phyloP scores from a whole-genome alignment of 2,329 filamentous ascomycete species.

The Tolypocladium cylindrosporum region DNA sequence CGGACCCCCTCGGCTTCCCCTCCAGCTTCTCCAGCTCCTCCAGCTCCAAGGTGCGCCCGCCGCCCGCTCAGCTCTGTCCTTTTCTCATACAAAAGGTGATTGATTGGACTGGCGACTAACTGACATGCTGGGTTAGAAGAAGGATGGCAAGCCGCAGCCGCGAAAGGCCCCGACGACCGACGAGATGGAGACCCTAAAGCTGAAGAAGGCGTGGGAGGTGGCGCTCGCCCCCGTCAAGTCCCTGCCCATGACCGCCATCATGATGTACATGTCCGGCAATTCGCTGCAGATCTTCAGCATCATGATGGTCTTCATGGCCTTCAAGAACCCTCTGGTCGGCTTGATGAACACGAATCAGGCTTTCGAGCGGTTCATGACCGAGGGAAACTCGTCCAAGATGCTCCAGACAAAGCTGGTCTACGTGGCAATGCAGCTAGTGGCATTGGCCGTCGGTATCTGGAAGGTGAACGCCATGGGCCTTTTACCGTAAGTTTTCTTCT shows the following conservation, averaged over 20 bases:
- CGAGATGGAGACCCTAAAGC: slow-evolving; percentile 90
- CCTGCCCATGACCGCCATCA: slow-evolving; percentile 95
- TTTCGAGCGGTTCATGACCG: slow-evolving; percentile 86
- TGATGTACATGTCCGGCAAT: slow-evolving; percentile 99
- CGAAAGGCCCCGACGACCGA: slow-evolving; percentile 63
- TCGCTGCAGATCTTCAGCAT: slow-evolving; percentile 98
- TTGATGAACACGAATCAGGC: slow-evolving; percentile 72
- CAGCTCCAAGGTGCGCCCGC: slow-evolving; percentile 43
- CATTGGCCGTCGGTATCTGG: slow-evolving; percentile 81
- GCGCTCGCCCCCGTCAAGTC: slow-evolving; percentile 88
- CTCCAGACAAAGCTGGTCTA: slow-evolving; percentile 81
- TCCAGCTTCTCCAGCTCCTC: slow-evolving; percentile 29
- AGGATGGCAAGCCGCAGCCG: slow-evolving; percentile 36
- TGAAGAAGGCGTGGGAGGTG: slow-evolving; percentile 98
- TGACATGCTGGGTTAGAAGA: slow-evolving; percentile 36
- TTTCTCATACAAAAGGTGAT: not conserved
- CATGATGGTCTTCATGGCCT: slow-evolving; percentile 99
- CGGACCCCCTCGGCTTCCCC: slow-evolving; percentile 80
- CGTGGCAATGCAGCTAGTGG: slow-evolving; percentile 74
- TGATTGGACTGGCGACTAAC: slow-evolving; percentile 1
- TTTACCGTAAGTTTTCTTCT: slow-evolving; percentile 59
- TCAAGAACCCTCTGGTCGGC: slow-evolving; percentile 89
- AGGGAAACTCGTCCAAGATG: slow-evolving; percentile 62
- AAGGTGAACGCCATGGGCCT: slow-evolving; percentile 96
- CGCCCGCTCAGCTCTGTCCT: not conserved